These are phyloP conservation scores for Irpex sp. DNA, from an alignment of 1,284 basidiomycete genomes.

Conservation along the genomic window DNA sequence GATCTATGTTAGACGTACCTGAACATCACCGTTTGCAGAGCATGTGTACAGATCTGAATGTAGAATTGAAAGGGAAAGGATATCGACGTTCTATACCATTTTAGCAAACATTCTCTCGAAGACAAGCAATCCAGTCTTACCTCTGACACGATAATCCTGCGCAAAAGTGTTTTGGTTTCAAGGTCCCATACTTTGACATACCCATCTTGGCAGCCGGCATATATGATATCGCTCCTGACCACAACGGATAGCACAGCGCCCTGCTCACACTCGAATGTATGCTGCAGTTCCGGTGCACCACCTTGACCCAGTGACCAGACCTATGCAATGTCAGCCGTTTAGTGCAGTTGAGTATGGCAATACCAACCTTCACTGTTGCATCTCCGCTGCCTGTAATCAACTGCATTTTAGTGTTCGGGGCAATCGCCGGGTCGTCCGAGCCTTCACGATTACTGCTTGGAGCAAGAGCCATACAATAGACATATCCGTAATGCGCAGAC, in stretches of 20 bases:
- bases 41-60: slow-evolving; percentile 80
- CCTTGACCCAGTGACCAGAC: slow-evolving; percentile 67
- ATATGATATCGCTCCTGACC: slow-evolving; percentile 77
- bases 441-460: slow-evolving; percentile 36
- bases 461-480: slow-evolving; percentile 81
- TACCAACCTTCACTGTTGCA: slow-evolving; percentile 75
- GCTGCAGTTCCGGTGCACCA: slow-evolving; percentile 42
- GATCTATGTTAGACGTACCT: slow-evolving; percentile 37
- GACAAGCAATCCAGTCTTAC: slow-evolving; percentile 32
- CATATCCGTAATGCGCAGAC: slow-evolving; percentile 92
- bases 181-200: slow-evolving; percentile 91
- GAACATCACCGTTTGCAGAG: slow-evolving; percentile 78
- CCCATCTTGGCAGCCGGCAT: slow-evolving; percentile 92
- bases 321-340: slow-evolving; percentile 28
- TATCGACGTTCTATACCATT: slow-evolving; percentile 58
- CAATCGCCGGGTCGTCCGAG: slow-evolving; percentile 27
- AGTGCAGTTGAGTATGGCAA: neutral
- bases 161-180: slow-evolving; percentile 82
- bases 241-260: slow-evolving; percentile 81
- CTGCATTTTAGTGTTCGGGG: slow-evolving; percentile 36
- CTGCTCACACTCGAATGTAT: slow-evolving; percentile 62
- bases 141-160: slow-evolving; percentile 84
- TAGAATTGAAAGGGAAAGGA: slow-evolving; percentile 75
- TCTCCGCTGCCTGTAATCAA: slow-evolving; percentile 88
- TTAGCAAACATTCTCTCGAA: neutral